These are phyloP conservation scores for Populus nigra DNA, from an alignment of 345 rosid species.

Conservation along the genomic window DNA sequence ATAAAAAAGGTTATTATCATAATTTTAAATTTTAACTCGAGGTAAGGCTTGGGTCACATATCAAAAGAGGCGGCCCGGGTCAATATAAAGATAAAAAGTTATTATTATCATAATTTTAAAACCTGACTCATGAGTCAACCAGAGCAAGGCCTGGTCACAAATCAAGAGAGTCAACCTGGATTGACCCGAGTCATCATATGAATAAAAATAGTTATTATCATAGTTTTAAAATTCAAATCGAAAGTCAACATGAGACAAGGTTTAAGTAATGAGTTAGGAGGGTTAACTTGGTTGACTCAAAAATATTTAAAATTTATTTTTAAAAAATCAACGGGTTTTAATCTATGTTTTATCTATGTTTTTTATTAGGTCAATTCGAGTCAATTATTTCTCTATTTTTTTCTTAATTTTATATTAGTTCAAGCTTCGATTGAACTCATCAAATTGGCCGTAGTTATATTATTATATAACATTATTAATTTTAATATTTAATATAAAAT, in stretches of 20 bases:
- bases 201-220: too few species aligned
- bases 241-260: fast-evolving
- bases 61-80: fast-evolving
- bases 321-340: too few species aligned
- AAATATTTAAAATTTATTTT: too few species aligned
- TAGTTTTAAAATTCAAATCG: too few species aligned
- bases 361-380: fast-evolving
- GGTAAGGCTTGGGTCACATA: fast-evolving
- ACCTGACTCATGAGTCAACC: fast-evolving
- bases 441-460: fast-evolving
- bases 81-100: too few species aligned
- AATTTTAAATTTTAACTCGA: too few species aligned
- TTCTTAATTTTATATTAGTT: fast-evolving
- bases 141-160: fast-evolving
- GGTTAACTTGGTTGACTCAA: too few species aligned
- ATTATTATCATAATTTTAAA: too few species aligned
- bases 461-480: too few species aligned
- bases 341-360: too few species aligned
- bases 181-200: too few species aligned
- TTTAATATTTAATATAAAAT: too few species aligned
- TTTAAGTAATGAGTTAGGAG: fast-evolving
- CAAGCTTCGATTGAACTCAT: fast-evolving
- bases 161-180: fast-evolving
- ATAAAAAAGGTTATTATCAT: fast-evolving
- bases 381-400: fast-evolving